Conservation (phyloP, 1,139 yeast genomes). For the Arxiozyma slooffiae region DNA sequence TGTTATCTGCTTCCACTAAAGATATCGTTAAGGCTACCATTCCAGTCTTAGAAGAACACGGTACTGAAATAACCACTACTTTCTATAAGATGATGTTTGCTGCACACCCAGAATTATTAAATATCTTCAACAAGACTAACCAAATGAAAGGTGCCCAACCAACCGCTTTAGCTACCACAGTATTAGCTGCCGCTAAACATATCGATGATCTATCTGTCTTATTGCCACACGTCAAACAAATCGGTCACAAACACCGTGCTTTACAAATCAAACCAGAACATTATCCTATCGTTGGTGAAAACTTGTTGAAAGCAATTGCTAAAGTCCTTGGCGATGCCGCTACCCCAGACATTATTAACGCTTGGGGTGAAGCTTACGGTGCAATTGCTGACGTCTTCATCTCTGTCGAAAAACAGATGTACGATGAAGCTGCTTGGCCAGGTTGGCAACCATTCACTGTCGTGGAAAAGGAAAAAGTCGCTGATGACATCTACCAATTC, state of each 20-base stretch:
- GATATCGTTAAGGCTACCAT: slow-evolving; percentile 44
- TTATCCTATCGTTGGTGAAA: slow-evolving; percentile 54
- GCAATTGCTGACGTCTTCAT: slow-evolving; percentile 57
- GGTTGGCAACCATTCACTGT: slow-evolving; percentile 48
- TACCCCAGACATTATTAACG: slow-evolving; percentile 45
- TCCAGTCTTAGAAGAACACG: slow-evolving; percentile 49
- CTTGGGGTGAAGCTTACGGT: slow-evolving; percentile 62
- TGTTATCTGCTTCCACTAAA: slow-evolving; percentile 26
- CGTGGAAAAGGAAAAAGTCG: slow-evolving; percentile 37
- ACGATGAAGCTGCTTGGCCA: slow-evolving; percentile 42
- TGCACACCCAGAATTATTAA: slow-evolving; percentile 45
- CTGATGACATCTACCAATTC: slow-evolving; percentile 40
- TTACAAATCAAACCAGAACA: slow-evolving; percentile 53
- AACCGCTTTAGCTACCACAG: slow-evolving; percentile 51
- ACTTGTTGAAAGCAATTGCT: slow-evolving; percentile 44
- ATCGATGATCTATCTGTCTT: slow-evolving; percentile 52
- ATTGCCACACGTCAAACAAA: slow-evolving; percentile 47
- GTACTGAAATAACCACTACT: slow-evolving; percentile 44
- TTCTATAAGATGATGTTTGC: slow-evolving; percentile 50
- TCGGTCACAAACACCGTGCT: slow-evolving; percentile 59
- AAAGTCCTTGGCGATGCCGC: slow-evolving; percentile 51
- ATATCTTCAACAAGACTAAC: slow-evolving; percentile 51
- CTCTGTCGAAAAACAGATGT: slow-evolving; percentile 43
- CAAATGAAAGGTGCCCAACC: slow-evolving; percentile 53
- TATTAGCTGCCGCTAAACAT: slow-evolving; percentile 53